Evolutionary conservation across 2,329 filamentous ascomycete genomes (phyloP), one percentile per base, ranked within the genome.

Genomic region (Xylaria sp.): DNA sequence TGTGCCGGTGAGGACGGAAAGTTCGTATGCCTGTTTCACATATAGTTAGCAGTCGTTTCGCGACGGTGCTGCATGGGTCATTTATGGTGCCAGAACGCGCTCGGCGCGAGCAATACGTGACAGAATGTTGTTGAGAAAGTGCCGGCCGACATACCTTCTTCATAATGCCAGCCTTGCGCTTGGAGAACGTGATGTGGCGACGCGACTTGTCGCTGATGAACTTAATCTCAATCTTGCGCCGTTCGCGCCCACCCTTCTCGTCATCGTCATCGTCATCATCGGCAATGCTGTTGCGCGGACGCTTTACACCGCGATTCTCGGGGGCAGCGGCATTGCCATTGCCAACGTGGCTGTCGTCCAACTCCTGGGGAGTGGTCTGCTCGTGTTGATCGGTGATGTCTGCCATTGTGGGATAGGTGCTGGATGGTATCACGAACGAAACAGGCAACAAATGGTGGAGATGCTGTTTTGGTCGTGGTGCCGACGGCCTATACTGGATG

Each of bases 201-300:
- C 96, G 94, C 85, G 95, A 98, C 87, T 99, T 99, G 85, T 99
- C 96, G 84, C 94, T 95, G 83, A 99, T 99, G 86, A 99, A 99
- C 89, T 99, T 99, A 86, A 99, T 99, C 84, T 99, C 96, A 79
- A 99, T 99, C 92, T 99, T 99, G 85, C 96, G 91, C 81, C 96
- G 92, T 89, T 98, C 96, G 83, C 96, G 94, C 80, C 94, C 94
- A 73, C 94, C 94, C 90, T 98, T 98, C 83, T 98, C 95, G 77
- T 97, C 94, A 76, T 98, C 94, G 74, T 98, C 96, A 74, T 98
- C 95, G 75, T 98, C 96, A 80, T 98, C 96, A 81, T 98, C 95
- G 78, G 91, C 90, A 63, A 90, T 88, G 76, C 92, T 91, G 73
- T 92, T 90, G 80, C 96, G 93, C 82, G 88, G 89, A 77, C 95